Conservation (phyloP, 2,329 filamentous ascomycete species). For the Aspergillus sp. region DNA sequence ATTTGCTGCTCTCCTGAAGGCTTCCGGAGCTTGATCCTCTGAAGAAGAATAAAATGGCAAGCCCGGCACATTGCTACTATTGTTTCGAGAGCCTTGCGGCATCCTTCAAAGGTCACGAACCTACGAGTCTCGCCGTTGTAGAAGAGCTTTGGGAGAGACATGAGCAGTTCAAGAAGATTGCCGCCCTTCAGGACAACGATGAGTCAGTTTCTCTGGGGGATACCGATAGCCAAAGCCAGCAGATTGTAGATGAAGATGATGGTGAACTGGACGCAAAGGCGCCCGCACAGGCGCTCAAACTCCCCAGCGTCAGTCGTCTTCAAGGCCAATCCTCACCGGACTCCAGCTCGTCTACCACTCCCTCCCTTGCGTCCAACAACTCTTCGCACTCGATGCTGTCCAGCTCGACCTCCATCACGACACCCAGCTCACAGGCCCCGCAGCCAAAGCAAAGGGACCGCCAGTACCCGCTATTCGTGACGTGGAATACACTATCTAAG, state of each 20-base stretch:
- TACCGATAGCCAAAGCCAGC: slow-evolving; percentile 11
- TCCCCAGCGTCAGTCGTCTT: slow-evolving; percentile 34
- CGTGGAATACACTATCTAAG: slow-evolving; percentile 77
- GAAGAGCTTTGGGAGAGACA: slow-evolving; percentile 66
- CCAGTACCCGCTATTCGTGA: slow-evolving; percentile 82
- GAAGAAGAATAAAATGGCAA: slow-evolving; percentile 64
- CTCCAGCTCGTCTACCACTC: slow-evolving; percentile 39
- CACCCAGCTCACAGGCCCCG: slow-evolving; percentile 37
- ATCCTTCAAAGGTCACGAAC: slow-evolving; percentile 67
- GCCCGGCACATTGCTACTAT: slow-evolving; percentile 79
- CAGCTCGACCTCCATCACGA: slow-evolving; percentile 41
- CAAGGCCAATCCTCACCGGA: slow-evolving; percentile 35
- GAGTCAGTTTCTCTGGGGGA: slow-evolving; percentile 17
- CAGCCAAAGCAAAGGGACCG: slow-evolving; percentile 32
- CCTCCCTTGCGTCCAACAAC: slow-evolving; percentile 47
- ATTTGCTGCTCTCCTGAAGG: background rate
- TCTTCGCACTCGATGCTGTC: slow-evolving; percentile 48
- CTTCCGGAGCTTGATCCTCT: background rate
- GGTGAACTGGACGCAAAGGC: slow-evolving; percentile 31
- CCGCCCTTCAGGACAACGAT: slow-evolving; percentile 25
- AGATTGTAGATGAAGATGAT: slow-evolving; percentile 29
- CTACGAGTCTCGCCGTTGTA: slow-evolving; percentile 67
- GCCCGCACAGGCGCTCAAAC: slow-evolving; percentile 25
- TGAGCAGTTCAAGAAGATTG: slow-evolving; percentile 41
- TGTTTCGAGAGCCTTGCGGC: slow-evolving; percentile 88